These are phyloP conservation scores for Asterochloris erici DNA, from an alignment of 139 green algal species.

Conservation along the genomic window DNA sequence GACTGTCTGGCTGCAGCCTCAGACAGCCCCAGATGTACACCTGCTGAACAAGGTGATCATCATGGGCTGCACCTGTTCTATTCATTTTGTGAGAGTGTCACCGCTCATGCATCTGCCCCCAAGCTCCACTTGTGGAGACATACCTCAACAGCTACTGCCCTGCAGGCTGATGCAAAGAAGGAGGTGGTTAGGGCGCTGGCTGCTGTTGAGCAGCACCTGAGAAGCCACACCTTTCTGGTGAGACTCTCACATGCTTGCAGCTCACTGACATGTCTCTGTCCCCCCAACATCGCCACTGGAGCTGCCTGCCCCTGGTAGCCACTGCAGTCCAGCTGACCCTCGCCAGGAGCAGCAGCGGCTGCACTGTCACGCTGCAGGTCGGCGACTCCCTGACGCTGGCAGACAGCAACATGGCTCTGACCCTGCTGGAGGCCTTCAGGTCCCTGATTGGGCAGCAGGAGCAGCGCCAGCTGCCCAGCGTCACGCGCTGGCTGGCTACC, in stretches of 20 bases:
- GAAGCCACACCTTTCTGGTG: conserved; percentile 1
- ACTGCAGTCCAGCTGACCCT: no score
- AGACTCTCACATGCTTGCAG: neutral
- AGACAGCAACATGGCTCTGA: conserved; percentile 9
- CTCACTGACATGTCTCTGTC: neutral
- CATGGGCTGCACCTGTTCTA: neutral
- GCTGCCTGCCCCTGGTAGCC: neutral
- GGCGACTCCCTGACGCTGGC: conserved; percentile 8
- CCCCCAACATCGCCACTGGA: neutral
- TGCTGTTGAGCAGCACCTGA: neutral
- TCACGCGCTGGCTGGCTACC: conserved; percentile 9
- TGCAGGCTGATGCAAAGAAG: conserved; percentile 12
- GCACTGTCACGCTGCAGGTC: neutral
- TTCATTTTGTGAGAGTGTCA: neutral
- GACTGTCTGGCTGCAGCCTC: conserved; percentile 3
- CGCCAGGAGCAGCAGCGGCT: neutral
- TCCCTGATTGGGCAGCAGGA: conserved; percentile 7
- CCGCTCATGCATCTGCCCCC: neutral
- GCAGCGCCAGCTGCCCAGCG: conserved; percentile 4
- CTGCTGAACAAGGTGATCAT: neutral
- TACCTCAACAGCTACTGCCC: neutral
- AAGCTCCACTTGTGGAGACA: neutral
- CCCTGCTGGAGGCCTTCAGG: neutral
- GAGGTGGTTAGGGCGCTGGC: neutral
- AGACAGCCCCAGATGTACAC: neutral